Percentiles rank a stretch among this genome's conserved stretches.
Evolutionary conservation across 257 asterid genomes (phyloP).

Genomic region (Fraxinus pennsylvanica): DNA sequence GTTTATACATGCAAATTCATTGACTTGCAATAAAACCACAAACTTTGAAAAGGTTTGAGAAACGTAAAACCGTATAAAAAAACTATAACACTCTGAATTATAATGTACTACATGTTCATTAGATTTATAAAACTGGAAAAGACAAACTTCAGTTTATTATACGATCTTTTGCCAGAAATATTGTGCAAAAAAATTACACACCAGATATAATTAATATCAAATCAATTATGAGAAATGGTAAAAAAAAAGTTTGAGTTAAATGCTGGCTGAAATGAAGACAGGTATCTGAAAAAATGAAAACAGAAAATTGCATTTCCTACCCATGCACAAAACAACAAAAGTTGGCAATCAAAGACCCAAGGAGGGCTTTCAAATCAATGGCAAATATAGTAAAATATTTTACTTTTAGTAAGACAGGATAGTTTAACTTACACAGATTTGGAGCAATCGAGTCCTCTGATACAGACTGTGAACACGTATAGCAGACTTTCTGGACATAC

Average conservation of each 20-base stretch:
- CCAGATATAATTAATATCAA: background rate
- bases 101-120: background rate
- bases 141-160: background rate
- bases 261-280: background rate
- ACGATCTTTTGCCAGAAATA: slow-evolving; percentile 6
- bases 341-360: slow-evolving; percentile 7
- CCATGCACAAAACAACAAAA: background rate
- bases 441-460: slow-evolving; percentile 70
- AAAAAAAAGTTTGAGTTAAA: background rate
- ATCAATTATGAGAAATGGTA: background rate
- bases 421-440: slow-evolving; percentile 73
- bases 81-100: slow-evolving; percentile 8
- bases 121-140: background rate
- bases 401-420: slow-evolving; percentile 8
- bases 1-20: slow-evolving; percentile 5
- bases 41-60: slow-evolving; percentile 5
- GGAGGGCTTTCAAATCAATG: background rate
- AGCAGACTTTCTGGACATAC: slow-evolving; percentile 83
- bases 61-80: background rate
- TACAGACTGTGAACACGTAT: slow-evolving; percentile 71
- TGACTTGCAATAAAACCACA: background rate
- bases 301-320: slow-evolving; percentile 1
- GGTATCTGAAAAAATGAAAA: background rate
- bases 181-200: background rate
- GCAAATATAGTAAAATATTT: background rate